These are phyloP conservation scores for Cryptosporidium ubiquitum DNA, from an alignment of 169 alveolate genomes.

Conservation along the genomic window DNA sequence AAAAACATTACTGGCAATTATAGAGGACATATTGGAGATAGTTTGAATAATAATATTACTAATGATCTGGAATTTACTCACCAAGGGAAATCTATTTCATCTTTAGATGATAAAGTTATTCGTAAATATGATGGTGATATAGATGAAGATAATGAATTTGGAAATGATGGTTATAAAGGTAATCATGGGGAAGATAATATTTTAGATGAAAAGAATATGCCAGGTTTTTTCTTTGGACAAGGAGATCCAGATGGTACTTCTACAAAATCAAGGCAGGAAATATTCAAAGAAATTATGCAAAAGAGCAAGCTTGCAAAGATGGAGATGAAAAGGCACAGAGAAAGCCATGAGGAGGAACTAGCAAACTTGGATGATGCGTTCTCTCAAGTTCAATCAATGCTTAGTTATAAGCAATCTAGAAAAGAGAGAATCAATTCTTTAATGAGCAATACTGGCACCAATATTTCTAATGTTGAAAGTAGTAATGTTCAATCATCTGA, in stretches of 20 bases:
- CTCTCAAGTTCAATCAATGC: constrained; percentile 50
- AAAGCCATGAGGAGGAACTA: constrained; percentile 38
- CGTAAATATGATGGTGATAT: neutral
- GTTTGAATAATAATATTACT: neutral
- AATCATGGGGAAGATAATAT: neutral
- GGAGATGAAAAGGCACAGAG: constrained; percentile 64
- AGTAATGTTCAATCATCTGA: neutral
- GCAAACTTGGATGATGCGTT: constrained; percentile 4
- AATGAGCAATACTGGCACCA: neutral
- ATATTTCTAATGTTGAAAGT: neutral
- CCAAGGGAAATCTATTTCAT: constrained; percentile 50
- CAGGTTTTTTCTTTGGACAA: constrained; percentile 63
- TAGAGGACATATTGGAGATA: neutral
- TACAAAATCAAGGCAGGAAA: constrained; percentile 39
- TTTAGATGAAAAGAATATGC: constrained; percentile 19
- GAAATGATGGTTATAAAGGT: neutral
- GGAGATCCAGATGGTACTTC: constrained; percentile 8
- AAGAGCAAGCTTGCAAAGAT: constrained; percentile 57
- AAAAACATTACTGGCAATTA: neutral
- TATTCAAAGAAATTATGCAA: constrained; percentile 57
- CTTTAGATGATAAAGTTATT: constrained; percentile 14
- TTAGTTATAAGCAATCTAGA: constrained; percentile 29
- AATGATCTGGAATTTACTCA: constrained; percentile 58
- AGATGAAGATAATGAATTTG: neutral
- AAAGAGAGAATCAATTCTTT: constrained; percentile 39